A percentile compares a stretch with the other conserved stretches of the same genome.
These are phyloP conservation scores for Boletus rubroflammeus DNA, from an alignment of 768 basidiomycete species.

Conservation along the genomic window DNA sequence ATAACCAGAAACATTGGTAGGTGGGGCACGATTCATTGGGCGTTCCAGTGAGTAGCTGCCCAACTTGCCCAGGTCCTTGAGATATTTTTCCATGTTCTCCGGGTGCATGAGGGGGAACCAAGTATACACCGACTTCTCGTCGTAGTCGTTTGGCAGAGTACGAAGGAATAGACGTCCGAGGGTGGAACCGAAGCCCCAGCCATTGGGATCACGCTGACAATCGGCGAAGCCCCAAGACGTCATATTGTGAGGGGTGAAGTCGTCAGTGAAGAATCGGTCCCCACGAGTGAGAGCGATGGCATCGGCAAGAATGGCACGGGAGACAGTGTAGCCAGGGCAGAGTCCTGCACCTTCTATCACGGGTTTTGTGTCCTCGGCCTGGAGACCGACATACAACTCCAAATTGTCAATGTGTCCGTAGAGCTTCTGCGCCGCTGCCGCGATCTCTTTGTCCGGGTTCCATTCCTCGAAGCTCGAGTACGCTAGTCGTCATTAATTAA, in stretches of 20 bases:
- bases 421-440: conserved; percentile 68
- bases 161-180: conserved; percentile 74
- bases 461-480: conserved; percentile 74
- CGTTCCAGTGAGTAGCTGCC: conserved; percentile 54
- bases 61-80: conserved; percentile 51
- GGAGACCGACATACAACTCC: conserved; percentile 78
- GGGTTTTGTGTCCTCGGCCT: conserved; percentile 75
- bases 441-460: conserved; percentile 71
- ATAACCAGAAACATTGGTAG: conserved; percentile 43
- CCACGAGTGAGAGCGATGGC: conserved; percentile 85
- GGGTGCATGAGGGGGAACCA: conserved; percentile 92
- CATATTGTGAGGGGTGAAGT: conserved; percentile 76
- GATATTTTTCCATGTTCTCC: conserved; percentile 54
- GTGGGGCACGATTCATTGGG: conserved; percentile 35
- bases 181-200: conserved; percentile 66
- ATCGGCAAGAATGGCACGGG: conserved; percentile 81
- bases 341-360: conserved; percentile 77
- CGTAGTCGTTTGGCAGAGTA: conserved; percentile 65
- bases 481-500: conserved; percentile 36
- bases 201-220: conserved; percentile 69
- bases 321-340: conserved; percentile 83
- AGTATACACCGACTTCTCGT: conserved; percentile 67
- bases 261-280: conserved; percentile 78
- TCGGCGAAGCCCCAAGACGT: conserved; percentile 85
- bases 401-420: conserved; percentile 74